phyloP scores from a whole-genome alignment of 2,329 filamentous ascomycete species.

The Fusarium sacchari region DNA sequence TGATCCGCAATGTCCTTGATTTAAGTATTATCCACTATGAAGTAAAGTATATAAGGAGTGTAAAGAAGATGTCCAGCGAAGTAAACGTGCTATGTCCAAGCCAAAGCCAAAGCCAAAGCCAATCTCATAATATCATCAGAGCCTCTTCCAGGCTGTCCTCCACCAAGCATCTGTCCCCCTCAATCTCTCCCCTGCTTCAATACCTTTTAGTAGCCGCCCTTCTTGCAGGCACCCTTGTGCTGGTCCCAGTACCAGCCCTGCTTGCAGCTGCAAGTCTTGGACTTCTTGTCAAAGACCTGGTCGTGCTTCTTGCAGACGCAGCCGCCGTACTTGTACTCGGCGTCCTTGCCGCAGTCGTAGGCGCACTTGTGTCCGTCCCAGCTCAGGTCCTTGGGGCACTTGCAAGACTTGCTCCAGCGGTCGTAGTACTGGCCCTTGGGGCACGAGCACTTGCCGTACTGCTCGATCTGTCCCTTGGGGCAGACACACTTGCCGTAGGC shows the following conservation, averaged over 20 bases:
- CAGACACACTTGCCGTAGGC: slow-evolving; percentile 22
- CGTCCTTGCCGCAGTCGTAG: slow-evolving; percentile 31
- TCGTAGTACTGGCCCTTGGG: slow-evolving; percentile 33
- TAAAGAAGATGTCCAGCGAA: slow-evolving; percentile 21
- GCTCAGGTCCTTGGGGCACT: slow-evolving; percentile 33
- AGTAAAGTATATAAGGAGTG: slow-evolving; percentile 34
- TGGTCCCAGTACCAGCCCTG: slow-evolving; percentile 15
- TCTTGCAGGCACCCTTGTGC: slow-evolving; percentile 26
- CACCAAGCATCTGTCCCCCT: not conserved
- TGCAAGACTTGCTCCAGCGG: slow-evolving; percentile 30
- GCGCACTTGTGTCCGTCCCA: slow-evolving; percentile 31
- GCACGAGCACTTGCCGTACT: slow-evolving; percentile 22
- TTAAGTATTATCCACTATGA: slow-evolving; percentile 33
- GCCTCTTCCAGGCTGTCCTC: not conserved
- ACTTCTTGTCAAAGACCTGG: slow-evolving; percentile 26
- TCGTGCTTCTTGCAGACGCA: slow-evolving; percentile 36
- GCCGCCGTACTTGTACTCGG: slow-evolving; percentile 30
- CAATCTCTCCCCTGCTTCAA: too few relatives aligned
- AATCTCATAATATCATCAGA: slow-evolving; percentile 9
- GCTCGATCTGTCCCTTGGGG: slow-evolving; percentile 14
- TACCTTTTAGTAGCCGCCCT: slow-evolving; percentile 23
- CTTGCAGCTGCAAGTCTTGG: slow-evolving; percentile 33
- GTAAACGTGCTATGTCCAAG: slow-evolving; percentile 8
- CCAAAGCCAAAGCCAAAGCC: not conserved
- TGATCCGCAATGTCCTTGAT: slow-evolving; percentile 21